Conservation (phyloP, 2,329 filamentous ascomycete genomes). For the Aspergillus sp. region DNA sequence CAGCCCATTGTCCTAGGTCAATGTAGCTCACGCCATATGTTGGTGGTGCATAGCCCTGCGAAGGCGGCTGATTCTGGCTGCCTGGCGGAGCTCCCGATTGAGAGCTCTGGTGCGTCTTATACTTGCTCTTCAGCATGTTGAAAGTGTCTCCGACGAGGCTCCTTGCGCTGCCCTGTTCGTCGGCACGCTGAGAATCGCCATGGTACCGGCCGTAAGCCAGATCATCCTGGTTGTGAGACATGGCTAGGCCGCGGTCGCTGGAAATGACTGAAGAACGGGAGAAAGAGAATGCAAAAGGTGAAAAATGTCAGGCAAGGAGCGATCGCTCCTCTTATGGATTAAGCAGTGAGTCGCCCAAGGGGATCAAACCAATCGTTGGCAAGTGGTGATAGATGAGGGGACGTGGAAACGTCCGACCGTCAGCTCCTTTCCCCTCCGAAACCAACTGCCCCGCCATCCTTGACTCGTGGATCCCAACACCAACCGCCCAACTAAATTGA, state of each 20-base stretch:
- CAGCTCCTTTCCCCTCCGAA: slow-evolving; percentile 7
- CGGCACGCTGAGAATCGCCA: slow-evolving; percentile 37
- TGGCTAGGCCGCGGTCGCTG: slow-evolving; percentile 19
- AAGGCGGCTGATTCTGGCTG: slow-evolving; percentile 9
- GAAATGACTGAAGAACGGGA: neutral
- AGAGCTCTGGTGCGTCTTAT: slow-evolving; percentile 34
- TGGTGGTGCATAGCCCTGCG: slow-evolving; percentile 25
- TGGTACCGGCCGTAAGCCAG: slow-evolving; percentile 61
- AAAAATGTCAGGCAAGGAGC: slow-evolving; percentile 1
- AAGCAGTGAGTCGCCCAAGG: neutral
- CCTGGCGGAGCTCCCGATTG: slow-evolving; percentile 20
- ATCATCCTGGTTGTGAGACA: slow-evolving; percentile 54
- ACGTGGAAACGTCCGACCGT: neutral
- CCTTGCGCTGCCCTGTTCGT: slow-evolving; percentile 47
- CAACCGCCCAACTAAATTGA: neutral
- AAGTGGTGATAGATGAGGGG: slow-evolving; percentile 8
- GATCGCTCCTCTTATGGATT: slow-evolving; percentile 8
- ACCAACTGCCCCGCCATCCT: slow-evolving; percentile 17
- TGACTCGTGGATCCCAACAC: slow-evolving; percentile 6
- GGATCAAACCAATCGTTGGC: slow-evolving; percentile 1
- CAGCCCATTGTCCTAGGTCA: neutral
- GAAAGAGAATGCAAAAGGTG: neutral
- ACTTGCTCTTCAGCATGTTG: slow-evolving; percentile 50
- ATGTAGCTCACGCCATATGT: slow-evolving; percentile 30
- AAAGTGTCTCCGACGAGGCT: slow-evolving; percentile 59